Evolutionary conservation across 164 flowering plant species (phyloP), one percentile per base, ranked within the genome.

Genomic region (Liquidambar formosana): DNA sequence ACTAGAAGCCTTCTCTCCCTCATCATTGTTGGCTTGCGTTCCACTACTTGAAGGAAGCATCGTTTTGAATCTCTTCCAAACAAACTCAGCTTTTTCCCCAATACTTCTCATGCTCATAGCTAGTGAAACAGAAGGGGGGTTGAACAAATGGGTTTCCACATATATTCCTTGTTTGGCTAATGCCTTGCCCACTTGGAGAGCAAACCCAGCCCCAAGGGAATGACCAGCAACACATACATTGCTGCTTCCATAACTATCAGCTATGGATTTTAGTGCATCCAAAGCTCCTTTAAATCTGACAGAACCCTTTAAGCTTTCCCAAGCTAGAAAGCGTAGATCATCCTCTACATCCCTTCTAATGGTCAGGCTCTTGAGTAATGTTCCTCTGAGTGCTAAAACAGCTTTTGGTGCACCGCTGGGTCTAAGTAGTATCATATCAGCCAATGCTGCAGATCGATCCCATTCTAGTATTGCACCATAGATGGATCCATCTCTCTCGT

Each of bases 391-490:
- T 22, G 89, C 99, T 62, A 94, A 60, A 64, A 94, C 87, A 58
- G 99, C 97, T 63, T 82, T 82, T 21, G 99, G 99, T 10, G 97
- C 97, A 53, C 99, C 99, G 73, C 83, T 86, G 0, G 97, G 99
- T 78, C 97, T 83, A 22, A 89, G 78, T 5, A 91, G 75, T 41
- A 92, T 77, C 48, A 95, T 84, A 69, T 93, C 97, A 1, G 91
- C 68, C 19, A 94, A 14, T 19, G 98, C 97, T 15, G 99, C 87
- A 4, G 88, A 57, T 21, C 93, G 77, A 64, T 95, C 97, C 97
- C 99, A 95, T 78, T 93, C 99, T 9, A 95, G 70, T 58, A 95
- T 69, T 52, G 97, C 99, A 11, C 97, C 99, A 61, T 79, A 95
- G 43, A 91, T 86, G 5, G 97, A 95, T 19, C 92, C 93, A 62